These are phyloP conservation scores for Cercospora sp. DNA, from an alignment of 2,329 filamentous ascomycete species.

Conservation along the genomic window DNA sequence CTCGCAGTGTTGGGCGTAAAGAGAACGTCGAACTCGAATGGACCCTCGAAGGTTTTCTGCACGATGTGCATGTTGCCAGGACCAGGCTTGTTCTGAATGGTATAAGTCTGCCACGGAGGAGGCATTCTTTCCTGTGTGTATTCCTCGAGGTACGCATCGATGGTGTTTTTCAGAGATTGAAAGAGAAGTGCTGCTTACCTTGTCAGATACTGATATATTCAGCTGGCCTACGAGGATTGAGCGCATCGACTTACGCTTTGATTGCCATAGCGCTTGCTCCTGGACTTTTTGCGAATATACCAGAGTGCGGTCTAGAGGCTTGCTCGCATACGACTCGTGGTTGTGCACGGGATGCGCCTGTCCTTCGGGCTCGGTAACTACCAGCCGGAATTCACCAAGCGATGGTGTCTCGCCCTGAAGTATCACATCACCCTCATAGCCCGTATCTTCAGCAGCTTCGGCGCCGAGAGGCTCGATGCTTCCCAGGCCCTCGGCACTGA, in stretches of 20 bases:
- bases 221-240: neutral
- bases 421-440: constrained; percentile 63
- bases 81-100: constrained; percentile 68
- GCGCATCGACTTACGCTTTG: constrained; percentile 57
- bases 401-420: constrained; percentile 69
- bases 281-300: constrained; percentile 71
- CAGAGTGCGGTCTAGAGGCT: constrained; percentile 73
- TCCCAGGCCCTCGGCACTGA: constrained; percentile 74
- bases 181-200: constrained; percentile 59
- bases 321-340: constrained; percentile 66
- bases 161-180: constrained; percentile 61
- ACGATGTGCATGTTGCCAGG: constrained; percentile 81
- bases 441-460: constrained; percentile 57
- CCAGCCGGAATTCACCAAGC: constrained; percentile 77
- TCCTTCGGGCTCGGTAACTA: constrained; percentile 69
- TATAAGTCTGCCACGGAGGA: constrained; percentile 83
- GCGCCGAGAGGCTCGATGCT: constrained; percentile 62
- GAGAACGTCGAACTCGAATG: constrained; percentile 89
- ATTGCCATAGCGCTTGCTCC: constrained; percentile 76
- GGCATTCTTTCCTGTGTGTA: constrained; percentile 68
- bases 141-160: constrained; percentile 60
- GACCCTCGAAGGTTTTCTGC: constrained; percentile 86
- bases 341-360: constrained; percentile 59
- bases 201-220: constrained; percentile 42
- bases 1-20: constrained; percentile 73